Evolutionary conservation across 2,329 filamentous ascomycete genomes (phyloP).

Genomic region (Lasiodiplodia citricola): DNA sequence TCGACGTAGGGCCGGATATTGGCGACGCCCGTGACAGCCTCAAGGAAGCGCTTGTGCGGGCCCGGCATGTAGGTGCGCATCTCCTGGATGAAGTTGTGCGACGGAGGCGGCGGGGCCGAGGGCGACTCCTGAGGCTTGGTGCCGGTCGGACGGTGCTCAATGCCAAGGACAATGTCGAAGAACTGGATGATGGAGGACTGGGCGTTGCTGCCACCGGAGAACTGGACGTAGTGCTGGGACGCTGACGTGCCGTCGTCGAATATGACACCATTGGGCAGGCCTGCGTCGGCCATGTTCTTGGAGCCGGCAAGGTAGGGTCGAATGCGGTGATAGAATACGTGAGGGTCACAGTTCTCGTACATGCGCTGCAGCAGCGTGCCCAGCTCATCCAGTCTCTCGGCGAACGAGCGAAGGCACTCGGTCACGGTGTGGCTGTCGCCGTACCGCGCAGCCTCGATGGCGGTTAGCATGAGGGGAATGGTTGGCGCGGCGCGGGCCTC

Average conservation of each 20-base stretch:
- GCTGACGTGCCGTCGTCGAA: constrained; percentile 81
- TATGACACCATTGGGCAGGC: constrained; percentile 82
- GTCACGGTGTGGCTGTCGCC: constrained; percentile 75
- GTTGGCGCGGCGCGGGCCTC: constrained; percentile 89
- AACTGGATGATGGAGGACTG: constrained; percentile 97
- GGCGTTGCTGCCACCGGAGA: constrained; percentile 92
- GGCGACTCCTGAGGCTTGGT: constrained; percentile 55
- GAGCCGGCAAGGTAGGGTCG: constrained; percentile 94
- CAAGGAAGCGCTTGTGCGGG: constrained; percentile 84
- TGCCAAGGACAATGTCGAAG: constrained; percentile 88
- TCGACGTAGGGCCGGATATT: constrained; percentile 89
- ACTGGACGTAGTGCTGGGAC: constrained; percentile 72
- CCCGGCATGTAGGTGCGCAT: constrained; percentile 99
- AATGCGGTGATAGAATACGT: constrained; percentile 94
- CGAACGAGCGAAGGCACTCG: constrained; percentile 77
- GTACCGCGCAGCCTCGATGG: constrained; percentile 78
- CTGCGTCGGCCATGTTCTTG: constrained; percentile 97
- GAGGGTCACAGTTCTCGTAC: constrained; percentile 94
- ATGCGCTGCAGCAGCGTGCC: constrained; percentile 80
- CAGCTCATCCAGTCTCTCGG: constrained; percentile 86
- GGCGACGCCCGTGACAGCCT: constrained; percentile 76
- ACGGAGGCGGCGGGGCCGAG: constrained; percentile 51
- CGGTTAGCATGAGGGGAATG: constrained; percentile 85
- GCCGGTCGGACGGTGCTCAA: constrained; percentile 90
- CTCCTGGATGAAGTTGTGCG: constrained; percentile 91